These are phyloP conservation scores for Linum usitatissimum DNA, from an alignment of 345 rosid genomes.

Conservation along the genomic window DNA sequence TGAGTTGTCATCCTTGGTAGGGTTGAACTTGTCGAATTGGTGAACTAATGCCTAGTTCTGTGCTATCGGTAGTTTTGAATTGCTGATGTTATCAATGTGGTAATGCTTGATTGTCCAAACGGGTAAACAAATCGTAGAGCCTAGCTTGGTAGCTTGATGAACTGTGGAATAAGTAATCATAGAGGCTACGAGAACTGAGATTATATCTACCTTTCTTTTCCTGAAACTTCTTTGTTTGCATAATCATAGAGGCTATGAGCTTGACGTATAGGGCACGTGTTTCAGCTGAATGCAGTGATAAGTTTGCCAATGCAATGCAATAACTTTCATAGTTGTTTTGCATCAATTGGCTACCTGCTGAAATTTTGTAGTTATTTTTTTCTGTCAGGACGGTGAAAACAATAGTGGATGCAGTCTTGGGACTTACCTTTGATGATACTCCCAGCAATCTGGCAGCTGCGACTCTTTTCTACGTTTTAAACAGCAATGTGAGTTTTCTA, in stretches of 20 bases:
- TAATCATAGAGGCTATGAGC: background rate
- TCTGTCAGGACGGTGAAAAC: conserved; percentile 61
- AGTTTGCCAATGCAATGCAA: background rate
- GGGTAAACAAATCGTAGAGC: background rate
- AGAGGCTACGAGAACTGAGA: background rate
- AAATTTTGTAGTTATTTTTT: conserved; percentile 14
- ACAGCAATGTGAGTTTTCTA: conserved; percentile 51
- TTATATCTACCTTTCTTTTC: background rate
- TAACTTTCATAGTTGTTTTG: background rate
- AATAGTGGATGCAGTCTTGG: conserved; percentile 66
- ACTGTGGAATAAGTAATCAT: background rate
- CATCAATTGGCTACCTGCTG: background rate
- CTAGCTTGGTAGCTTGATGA: background rate
- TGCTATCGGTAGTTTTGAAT: background rate
- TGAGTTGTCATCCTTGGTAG: background rate
- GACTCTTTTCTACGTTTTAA: conserved; percentile 59
- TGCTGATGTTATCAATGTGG: background rate
- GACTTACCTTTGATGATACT: conserved; percentile 65
- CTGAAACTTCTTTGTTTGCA: background rate
- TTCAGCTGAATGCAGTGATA: background rate
- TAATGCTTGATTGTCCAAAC: background rate
- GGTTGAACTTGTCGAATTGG: background rate
- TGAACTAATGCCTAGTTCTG: background rate
- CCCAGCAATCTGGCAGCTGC: conserved; percentile 82
- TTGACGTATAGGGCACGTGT: background rate